A percentile compares a stretch with the other conserved stretches of the same genome.
Evolutionary conservation across 805 yeast genomes (phyloP).

Genomic region (Jamesozyma piceae): DNA sequence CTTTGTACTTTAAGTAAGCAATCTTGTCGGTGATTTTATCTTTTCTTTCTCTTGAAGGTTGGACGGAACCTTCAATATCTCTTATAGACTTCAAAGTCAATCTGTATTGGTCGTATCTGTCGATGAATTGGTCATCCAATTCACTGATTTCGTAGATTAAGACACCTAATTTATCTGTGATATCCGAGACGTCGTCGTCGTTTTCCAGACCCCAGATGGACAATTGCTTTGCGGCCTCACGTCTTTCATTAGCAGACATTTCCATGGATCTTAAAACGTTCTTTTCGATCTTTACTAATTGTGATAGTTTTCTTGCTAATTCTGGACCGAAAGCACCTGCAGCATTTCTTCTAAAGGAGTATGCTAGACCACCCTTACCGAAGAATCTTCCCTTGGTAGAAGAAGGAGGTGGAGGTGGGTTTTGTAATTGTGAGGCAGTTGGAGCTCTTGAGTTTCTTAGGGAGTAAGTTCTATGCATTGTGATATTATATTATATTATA

Average conservation of each 20-base stretch:
- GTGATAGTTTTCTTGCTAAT: constrained; percentile 62
- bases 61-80: constrained; percentile 80
- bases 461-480: constrained; percentile 97
- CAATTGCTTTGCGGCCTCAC: constrained; percentile 74
- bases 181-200: constrained; percentile 78
- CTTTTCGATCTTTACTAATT: constrained; percentile 71
- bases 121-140: constrained; percentile 79
- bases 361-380: constrained; percentile 61
- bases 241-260: constrained; percentile 65
- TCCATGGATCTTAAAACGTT: constrained; percentile 73
- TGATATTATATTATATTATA: too few species aligned
- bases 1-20: constrained; percentile 75
- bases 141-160: constrained; percentile 76
- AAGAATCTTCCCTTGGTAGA: constrained; percentile 79
- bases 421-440: constrained; percentile 88
- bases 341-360: constrained; percentile 55
- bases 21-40: constrained; percentile 77
- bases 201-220: constrained; percentile 82
- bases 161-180: constrained; percentile 81
- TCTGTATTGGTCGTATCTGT: constrained; percentile 79
- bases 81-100: constrained; percentile 71
- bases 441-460: constrained; percentile 93
- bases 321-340: constrained; percentile 81
- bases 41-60: constrained; percentile 81
- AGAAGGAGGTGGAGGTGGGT: constrained; percentile 91